Base-by-base conservation (phyloP, 257 asterid species). In the Salvia splendens region DNA sequence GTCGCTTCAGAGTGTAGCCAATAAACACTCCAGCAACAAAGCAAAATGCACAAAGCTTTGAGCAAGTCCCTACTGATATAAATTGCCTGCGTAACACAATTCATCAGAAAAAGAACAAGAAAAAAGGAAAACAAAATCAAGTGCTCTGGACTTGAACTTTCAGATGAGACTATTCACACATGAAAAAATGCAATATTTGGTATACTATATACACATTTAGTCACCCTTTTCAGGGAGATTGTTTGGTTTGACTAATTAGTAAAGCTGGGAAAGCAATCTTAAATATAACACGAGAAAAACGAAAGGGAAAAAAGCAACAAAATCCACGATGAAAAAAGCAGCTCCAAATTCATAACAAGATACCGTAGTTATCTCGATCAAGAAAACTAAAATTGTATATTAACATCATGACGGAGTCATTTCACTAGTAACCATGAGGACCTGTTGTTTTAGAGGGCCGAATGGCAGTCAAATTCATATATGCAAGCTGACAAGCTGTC, bases 1-100 rank as follows among this genome's bases (percentile, higher is more conserved):
- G 87, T 58, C 80, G 74, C 81, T 92, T 92, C 83, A 92, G 79
- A 4, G 96, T 85, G 80, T 84, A 92, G 59, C 96, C 98, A 38
- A 75, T 83, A 62, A 89, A 9, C 45, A 85, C 61, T 73, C 98
- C 98, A 69, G 91, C 95, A 78, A 92, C 80, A 76, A 92, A 92
- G 84, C 74, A 89, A 51, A 80, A 15, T 41, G 88, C 86, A 70
- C 96, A 81, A 35, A 92, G 83, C 89, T 92, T 89, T 55, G 98
- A 81, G 81, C 95, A 87, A 50, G 90, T 81, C 95, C 84, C 77
- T 24, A 83, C 70, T 5, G 96, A 79, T 35, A 92, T 80, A 45
- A 66, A 63, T 35, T 75, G 81, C 52, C 98, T 89, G 89, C 85
- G 84, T 38, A 28, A 24, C 61, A 28, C 10, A 38, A 38, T 40